Base-by-base conservation (phyloP, 1,284 basidiomycete genomes). In the Nidula niveotomentosa region DNA sequence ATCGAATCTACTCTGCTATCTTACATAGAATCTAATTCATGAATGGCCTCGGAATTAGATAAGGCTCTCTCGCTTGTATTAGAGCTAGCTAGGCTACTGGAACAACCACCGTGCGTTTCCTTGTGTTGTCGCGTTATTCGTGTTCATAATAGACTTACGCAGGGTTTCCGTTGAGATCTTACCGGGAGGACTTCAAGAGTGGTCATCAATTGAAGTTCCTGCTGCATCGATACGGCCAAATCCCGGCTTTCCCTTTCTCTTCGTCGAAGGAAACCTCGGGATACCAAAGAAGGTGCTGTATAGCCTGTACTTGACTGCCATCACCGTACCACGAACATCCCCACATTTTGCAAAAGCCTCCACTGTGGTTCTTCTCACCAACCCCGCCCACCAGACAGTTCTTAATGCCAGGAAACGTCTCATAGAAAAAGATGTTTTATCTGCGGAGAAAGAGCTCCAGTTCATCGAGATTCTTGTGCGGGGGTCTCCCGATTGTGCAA, bases 321-420 rank as follows among this genome's bases (percentile, higher is more conserved):
- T 76, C 2, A 35, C 54, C 12, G 58, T 73, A 15, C 78, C 84
- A 58, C 67, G 65, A 43, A 51, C 56, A 15, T 52, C 58, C 49
- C 34, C 54, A 51, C 41, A 61, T 54, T 33, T 52, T 56, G 36
- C 60, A 56, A 59, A 70, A 3, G 62, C 65, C 18, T 73, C 82
- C 0, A 69, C 73, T 35, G 64, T 85, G 45, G 70, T 88, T 23
- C 64, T 88, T 6, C 72, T 88, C n/a, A 75, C 79, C 34, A 90
- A 88, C 66, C 83, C 87, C 15, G 84, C 83, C 0, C 84, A 89
- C 62, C 80, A 84, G 58, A 84, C 85, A 18, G 85, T 84, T 1
- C 68, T 88, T 43, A 88, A 88, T 62, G 58, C 69, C 6, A 71
- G 87, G 36, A 88, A 86, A 60, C 67, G 65, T 23, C 74, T 88